Evolutionary conservation across 331 rosid species (phyloP).

Genomic region (Spiraea crenata): DNA sequence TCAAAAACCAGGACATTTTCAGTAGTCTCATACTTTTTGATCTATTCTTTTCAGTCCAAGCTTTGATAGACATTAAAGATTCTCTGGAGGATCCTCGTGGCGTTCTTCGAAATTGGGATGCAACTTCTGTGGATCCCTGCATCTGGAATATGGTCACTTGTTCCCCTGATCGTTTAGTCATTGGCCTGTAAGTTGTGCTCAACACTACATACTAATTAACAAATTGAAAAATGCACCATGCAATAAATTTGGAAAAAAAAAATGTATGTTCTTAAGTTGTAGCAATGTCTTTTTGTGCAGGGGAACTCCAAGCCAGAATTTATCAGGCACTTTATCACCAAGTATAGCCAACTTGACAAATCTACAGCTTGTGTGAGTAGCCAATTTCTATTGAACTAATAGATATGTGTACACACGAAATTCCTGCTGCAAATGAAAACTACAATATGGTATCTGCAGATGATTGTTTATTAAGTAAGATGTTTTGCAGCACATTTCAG

Average conservation of each 20-base stretch:
- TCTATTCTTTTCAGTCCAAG: constrained; percentile 54
- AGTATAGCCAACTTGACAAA: constrained; percentile 80
- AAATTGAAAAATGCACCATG: constrained; percentile 12
- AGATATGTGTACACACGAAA: too few relatives aligned
- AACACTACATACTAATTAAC: background rate
- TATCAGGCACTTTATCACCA: constrained; percentile 83
- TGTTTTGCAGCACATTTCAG: constrained; percentile 58
- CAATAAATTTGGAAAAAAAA: background rate
- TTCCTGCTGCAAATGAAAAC: too few relatives aligned
- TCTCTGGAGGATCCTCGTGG: constrained; percentile 60
- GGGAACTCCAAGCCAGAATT: constrained; percentile 74
- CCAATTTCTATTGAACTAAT: constrained; percentile 1
- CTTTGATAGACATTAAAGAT: constrained; percentile 54
- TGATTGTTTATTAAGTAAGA: constrained; percentile 14
- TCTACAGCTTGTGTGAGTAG: constrained; percentile 68
- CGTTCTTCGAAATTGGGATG: constrained; percentile 71
- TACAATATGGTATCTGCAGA: background rate
- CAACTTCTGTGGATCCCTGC: constrained; percentile 89
- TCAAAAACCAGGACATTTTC: background rate
- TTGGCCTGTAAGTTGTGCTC: constrained; percentile 50
- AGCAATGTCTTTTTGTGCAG: constrained; percentile 36
- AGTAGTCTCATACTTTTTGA: background rate
- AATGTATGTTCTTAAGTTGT: background rate
- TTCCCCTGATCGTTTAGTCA: constrained; percentile 60
- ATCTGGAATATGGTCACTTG: constrained; percentile 87